phyloP scores from a whole-genome alignment of 1,284 basidiomycete species.

The Quambalaria eucalypti region DNA sequence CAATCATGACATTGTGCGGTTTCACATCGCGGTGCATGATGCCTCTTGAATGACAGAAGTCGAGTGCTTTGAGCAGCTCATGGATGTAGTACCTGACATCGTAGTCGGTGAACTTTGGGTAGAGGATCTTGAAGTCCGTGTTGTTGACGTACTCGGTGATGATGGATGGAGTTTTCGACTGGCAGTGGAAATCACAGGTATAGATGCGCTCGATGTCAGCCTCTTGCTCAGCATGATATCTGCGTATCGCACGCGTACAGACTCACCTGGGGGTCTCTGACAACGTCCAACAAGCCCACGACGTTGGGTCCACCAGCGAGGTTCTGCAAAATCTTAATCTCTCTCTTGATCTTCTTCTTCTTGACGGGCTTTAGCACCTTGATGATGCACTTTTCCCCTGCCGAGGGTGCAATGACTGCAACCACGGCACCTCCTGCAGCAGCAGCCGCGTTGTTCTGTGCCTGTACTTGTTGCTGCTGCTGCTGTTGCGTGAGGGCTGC shows the following conservation, averaged over 20 bases:
- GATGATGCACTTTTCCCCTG: slow-evolving; percentile 85
- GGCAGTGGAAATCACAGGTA: slow-evolving; percentile 46
- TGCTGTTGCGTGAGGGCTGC: slow-evolving; percentile 45
- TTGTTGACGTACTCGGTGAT: slow-evolving; percentile 99
- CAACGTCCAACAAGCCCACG: slow-evolving; percentile 80
- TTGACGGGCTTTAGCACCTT: slow-evolving; percentile 98
- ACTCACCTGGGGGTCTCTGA: slow-evolving; percentile 64
- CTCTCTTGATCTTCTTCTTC: slow-evolving; percentile 99
- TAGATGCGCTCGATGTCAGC: neutral
- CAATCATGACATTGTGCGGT: slow-evolving; percentile 99
- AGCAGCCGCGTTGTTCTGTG: neutral
- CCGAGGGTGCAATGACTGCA: neutral
- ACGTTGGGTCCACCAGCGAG: slow-evolving; percentile 86
- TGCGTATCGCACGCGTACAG: neutral
- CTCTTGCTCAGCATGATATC: too few species aligned
- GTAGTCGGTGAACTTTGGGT: slow-evolving; percentile 86
- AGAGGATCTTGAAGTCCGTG: slow-evolving; percentile 94
- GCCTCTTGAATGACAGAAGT: slow-evolving; percentile 95
- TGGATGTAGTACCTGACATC: slow-evolving; percentile 96
- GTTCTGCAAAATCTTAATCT: slow-evolving; percentile 98
- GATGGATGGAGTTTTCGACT: slow-evolving; percentile 91
- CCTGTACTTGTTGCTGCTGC: too few species aligned
- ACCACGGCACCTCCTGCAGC: slow-evolving; percentile 5
- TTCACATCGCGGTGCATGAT: slow-evolving; percentile 99
- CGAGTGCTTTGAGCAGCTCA: slow-evolving; percentile 91